phyloP scores from a whole-genome alignment of 2,329 filamentous ascomycete genomes.

The Trichoderma simmonsii region DNA sequence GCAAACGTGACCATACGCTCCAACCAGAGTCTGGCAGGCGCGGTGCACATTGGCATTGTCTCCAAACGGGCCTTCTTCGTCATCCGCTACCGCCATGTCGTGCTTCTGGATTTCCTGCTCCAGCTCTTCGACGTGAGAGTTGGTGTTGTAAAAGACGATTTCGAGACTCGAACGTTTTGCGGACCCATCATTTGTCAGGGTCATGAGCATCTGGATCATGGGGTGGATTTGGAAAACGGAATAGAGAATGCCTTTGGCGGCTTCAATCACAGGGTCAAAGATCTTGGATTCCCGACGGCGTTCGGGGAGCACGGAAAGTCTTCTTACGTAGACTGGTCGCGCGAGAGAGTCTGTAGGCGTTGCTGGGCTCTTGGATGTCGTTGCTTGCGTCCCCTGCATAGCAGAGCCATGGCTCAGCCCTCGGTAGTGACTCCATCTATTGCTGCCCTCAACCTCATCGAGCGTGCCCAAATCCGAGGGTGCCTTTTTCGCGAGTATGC shows the following conservation, averaged over 20 bases:
- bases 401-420: conserved; percentile 67
- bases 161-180: conserved; percentile 62
- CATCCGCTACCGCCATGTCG: conserved; percentile 46
- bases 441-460: conserved; percentile 60
- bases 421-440: conserved; percentile 64
- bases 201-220: conserved; percentile 63
- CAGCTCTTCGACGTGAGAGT: conserved; percentile 62
- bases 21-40: conserved; percentile 61
- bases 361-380: conserved; percentile 49
- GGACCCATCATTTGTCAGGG: conserved; percentile 58
- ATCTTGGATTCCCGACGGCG: conserved; percentile 59
- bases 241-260: conserved; percentile 64
- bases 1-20: conserved; percentile 64
- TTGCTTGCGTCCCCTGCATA: conserved; percentile 52
- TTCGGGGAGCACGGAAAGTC: conserved; percentile 62
- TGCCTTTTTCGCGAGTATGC: conserved; percentile 55
- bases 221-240: conserved; percentile 67
- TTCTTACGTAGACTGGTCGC: conserved; percentile 60
- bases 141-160: conserved; percentile 66
- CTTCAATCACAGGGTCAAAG: conserved; percentile 60
- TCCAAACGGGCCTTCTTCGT: conserved; percentile 46
- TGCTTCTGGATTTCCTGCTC: conserved; percentile 64
- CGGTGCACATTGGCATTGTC: conserved; percentile 63
- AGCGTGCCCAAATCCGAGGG: conserved; percentile 58
- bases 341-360: conserved; percentile 56